These are phyloP conservation scores for Debaryomyces castellii DNA, from an alignment of 805 yeast genomes.

Conservation along the genomic window DNA sequence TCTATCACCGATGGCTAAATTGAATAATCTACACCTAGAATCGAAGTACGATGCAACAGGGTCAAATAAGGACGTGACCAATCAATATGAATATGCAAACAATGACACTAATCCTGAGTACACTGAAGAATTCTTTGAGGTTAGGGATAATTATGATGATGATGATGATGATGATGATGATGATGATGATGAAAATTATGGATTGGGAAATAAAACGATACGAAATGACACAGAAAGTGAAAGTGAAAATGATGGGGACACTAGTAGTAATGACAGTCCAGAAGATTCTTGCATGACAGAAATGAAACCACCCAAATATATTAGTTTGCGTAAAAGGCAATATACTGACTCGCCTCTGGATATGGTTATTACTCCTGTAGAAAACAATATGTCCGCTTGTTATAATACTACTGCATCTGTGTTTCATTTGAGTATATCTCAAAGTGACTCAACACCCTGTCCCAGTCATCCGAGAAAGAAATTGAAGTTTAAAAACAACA, in stretches of 20 bases:
- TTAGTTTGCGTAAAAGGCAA: constrained; percentile 26
- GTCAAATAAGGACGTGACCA: not conserved
- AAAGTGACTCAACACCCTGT: constrained; percentile 45
- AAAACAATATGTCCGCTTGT: constrained; percentile 9
- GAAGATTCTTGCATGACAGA: not conserved
- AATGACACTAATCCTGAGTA: not conserved
- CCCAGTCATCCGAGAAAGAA: constrained; percentile 42
- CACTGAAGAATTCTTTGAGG: not conserved
- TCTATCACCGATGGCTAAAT: constrained; percentile 35
- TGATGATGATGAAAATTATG: constrained; percentile 7
- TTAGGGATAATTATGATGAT: constrained; percentile 4
- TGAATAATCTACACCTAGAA: constrained; percentile 33
- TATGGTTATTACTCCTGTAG: constrained; percentile 24
- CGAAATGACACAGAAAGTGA: constrained; percentile 18
- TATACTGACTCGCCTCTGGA: constrained; percentile 23
- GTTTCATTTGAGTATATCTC: constrained; percentile 26
- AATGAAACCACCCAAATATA: constrained; percentile 16
- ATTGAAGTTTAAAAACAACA: constrained; percentile 22
- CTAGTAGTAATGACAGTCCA: not conserved
- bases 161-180: constrained; percentile 11
- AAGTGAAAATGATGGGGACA: constrained; percentile 6
- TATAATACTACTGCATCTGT: constrained; percentile 5
- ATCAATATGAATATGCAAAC: not conserved
- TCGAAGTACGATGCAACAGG: constrained; percentile 7
- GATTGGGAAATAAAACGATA: constrained; percentile 29